Evolutionary conservation across 2,329 filamentous ascomycete species (phyloP).

Genomic region (Fusarium irregulare): DNA sequence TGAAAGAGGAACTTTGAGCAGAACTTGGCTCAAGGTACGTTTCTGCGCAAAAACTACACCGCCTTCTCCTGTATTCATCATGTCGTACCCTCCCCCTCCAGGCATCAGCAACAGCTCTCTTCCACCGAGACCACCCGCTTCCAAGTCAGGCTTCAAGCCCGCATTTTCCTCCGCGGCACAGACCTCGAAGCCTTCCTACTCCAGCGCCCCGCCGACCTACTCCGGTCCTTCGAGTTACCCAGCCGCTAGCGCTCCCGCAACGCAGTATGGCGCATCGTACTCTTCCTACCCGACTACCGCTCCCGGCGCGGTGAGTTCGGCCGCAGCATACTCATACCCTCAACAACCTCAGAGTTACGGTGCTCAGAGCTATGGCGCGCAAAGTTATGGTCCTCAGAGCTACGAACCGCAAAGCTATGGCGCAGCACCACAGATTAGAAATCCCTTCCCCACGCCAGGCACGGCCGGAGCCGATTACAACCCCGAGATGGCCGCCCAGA

Average conservation of each 20-base stretch:
- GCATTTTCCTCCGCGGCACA: constrained; percentile 60
- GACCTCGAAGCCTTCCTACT: constrained; percentile 54
- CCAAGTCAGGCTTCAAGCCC: constrained; percentile 60
- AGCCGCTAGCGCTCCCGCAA: constrained; percentile 48
- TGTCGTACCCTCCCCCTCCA: constrained; percentile 90
- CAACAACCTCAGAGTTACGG: constrained; percentile 40
- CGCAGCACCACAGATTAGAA: constrained; percentile 75
- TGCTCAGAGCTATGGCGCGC: constrained; percentile 53
- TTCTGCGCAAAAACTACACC: constrained; percentile 43
- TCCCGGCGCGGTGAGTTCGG: constrained; percentile 45
- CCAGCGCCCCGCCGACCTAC: constrained; percentile 45
- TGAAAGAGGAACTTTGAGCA: constrained; percentile 51
- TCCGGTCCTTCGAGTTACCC: constrained; percentile 51
- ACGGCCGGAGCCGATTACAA: constrained; percentile 62
- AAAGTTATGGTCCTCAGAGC: constrained; percentile 41
- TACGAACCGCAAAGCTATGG: constrained; percentile 53
- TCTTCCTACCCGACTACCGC: constrained; percentile 51
- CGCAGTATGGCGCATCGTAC: constrained; percentile 60
- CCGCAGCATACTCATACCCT: constrained; percentile 44
- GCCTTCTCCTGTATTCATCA: constrained; percentile 68
- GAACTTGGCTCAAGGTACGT: constrained; percentile 65
- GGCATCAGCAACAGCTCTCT: constrained; percentile 67
- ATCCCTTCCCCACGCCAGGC: constrained; percentile 79
- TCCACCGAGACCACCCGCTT: constrained; percentile 79
- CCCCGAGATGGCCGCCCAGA: constrained; percentile 88